Base-by-base conservation (phyloP, 2,329 filamentous ascomycete genomes). In the Orbilia oligospora region DNA sequence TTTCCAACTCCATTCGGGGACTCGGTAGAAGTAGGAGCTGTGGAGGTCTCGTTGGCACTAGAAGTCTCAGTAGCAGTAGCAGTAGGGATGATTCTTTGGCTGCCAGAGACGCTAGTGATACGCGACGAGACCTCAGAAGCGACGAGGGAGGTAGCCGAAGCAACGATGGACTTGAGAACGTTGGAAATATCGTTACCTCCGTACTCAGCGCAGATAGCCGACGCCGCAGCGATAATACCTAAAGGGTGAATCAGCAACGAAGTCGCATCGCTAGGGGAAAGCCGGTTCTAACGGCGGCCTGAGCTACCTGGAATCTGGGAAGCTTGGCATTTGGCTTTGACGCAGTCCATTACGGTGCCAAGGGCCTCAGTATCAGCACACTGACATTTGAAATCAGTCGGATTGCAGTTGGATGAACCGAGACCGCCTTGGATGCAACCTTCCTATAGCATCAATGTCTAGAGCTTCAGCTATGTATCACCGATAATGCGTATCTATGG, bases 171-270 rank as follows among this genome's bases (percentile, higher is more conserved):
- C 5, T 63, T 72, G 55, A 67, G 33, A 30, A 64, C 27, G 1
- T 10, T 55, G 18, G 68, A 27, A 33, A 44, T 27, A 4, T 64
- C 20, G 10, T 33, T 22, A 14, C 53, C 68, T 36, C 68, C 68
- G 22, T 68, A 78, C 5, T 68, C 48, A 30, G 51, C 63, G 20
- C 75, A 78, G 55, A 78, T 56, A 4, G 63, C 63, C 8, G 63
- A 55, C 10, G 75, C 75, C 12, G 75, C 75, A n/a, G 63, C 46
- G 46, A 78, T 69, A 53, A 78, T 68, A 2, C 51, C 75, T 78
- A 49, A 14, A 16, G 20, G 20, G 22, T 12, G 20, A 12, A 30
- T 64, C 30, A 64, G 58, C 58, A 14, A n/a, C 2, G 1, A 20
- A 8, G 18, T 2, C 12, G 14, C 3, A 6, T 33, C 18, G 18